These are phyloP conservation scores for Eucalyptus tenuipes DNA, from an alignment of 345 rosid genomes.

Conservation along the genomic window DNA sequence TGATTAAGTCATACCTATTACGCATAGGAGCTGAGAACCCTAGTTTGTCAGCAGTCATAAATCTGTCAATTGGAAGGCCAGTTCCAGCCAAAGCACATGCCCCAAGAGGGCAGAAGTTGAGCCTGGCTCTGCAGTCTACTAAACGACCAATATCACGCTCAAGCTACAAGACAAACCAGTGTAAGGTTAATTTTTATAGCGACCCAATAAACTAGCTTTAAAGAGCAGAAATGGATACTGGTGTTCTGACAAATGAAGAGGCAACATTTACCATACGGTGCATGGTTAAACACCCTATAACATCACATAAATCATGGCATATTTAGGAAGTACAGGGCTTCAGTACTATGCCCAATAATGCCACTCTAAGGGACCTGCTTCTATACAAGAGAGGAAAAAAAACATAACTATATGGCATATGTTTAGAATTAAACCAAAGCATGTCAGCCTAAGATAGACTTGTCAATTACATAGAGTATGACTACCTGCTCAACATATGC, in stretches of 20 bases:
- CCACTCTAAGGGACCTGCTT: background rate
- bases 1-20: conserved; percentile 53
- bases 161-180: conserved; percentile 37
- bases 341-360: background rate
- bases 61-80: conserved; percentile 84
- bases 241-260: background rate
- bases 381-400: background rate
- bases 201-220: background rate
- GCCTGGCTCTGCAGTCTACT: conserved; percentile 58
- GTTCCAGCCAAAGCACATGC: conserved; percentile 99
- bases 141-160: conserved; percentile 90
- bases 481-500: conserved; percentile 87
- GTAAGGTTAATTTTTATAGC: background rate
- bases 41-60: conserved; percentile 63
- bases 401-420: background rate
- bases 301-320: background rate
- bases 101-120: conserved; percentile 83
- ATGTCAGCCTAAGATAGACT: background rate
- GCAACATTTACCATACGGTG: background rate
- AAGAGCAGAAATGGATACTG: background rate
- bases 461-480: background rate
- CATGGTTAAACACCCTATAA: background rate
- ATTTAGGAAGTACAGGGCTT: background rate
- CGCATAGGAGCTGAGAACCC: conserved; percentile 85
- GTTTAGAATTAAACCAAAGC: background rate